A percentile compares a stretch with the other conserved stretches of the same genome.
phyloP scores from a whole-genome alignment of 75 land plant species.

The Cryptomeria japonica region DNA sequence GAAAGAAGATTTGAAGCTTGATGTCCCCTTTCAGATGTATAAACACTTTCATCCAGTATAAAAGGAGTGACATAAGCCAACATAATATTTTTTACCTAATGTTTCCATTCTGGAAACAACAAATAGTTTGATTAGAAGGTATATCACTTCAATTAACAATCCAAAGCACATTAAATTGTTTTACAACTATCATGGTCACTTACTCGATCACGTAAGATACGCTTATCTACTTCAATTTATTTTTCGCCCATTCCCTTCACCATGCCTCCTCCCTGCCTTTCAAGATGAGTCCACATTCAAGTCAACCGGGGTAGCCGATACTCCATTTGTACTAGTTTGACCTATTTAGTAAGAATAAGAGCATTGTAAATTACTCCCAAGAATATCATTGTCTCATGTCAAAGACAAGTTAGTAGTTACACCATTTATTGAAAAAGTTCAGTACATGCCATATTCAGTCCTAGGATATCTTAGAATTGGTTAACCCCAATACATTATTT shows the following conservation, averaged over 20 bases:
- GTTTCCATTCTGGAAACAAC: neutral
- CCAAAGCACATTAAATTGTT: neutral
- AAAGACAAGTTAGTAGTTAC: neutral
- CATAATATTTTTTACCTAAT: neutral
- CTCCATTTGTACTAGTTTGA: conserved; percentile 90
- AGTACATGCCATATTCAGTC: neutral
- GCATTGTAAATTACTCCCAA: neutral
- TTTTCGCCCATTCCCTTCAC: conserved; percentile 99
- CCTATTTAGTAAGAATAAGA: conserved; percentile 37
- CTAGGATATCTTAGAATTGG: neutral
- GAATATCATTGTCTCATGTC: neutral
- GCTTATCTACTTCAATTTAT: conserved; percentile 99
- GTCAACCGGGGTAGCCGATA: conserved; percentile 91
- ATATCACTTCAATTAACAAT: neutral
- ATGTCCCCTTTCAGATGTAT: no score
- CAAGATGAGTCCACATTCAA: conserved; percentile 96
- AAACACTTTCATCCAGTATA: neutral
- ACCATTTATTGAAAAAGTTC: neutral
- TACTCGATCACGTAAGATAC: conserved; percentile 83
- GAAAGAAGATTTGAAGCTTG: no score
- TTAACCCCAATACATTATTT: neutral
- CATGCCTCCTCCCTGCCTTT: conserved; percentile 91
- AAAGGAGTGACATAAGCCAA: neutral
- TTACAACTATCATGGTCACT: conserved; percentile 6
- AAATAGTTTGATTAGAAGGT: neutral